Percentiles rank a stretch among this genome's conserved stretches.
These are phyloP conservation scores for Ustilago sp. DNA, from an alignment of 1,284 basidiomycete species.

Conservation along the genomic window DNA sequence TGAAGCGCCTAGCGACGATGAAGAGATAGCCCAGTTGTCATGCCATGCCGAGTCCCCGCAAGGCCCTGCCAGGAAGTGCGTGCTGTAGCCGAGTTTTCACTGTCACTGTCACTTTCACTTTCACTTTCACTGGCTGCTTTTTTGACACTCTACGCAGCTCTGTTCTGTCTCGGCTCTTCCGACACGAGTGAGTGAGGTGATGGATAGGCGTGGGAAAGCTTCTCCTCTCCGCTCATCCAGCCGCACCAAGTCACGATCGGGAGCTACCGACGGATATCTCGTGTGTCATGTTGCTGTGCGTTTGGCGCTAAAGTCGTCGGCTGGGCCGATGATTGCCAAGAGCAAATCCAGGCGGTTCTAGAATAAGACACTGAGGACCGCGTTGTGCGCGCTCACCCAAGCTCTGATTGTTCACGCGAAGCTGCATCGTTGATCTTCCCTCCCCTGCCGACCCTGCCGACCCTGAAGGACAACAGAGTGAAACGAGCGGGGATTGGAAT, in stretches of 20 bases:
- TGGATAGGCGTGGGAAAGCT: constrained; percentile 2
- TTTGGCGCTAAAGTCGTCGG: not conserved
- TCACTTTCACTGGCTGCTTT: not conserved
- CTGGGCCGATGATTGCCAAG: not conserved
- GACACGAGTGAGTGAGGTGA: not conserved
- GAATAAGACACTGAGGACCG: not conserved
- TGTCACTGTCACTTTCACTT: not conserved
- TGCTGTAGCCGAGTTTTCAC: not conserved
- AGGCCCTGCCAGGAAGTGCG: not conserved
- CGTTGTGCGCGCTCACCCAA: not conserved
- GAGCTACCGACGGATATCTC: constrained; percentile 6
- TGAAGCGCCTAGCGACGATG: not conserved
- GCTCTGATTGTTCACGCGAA: not conserved
- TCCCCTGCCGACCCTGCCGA: not conserved
- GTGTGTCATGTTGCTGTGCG: not conserved
- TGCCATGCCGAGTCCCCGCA: not conserved
- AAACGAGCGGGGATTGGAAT: not conserved
- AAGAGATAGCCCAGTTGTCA: not conserved
- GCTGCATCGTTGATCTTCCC: not conserved
- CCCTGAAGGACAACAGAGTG: constrained; percentile 1
- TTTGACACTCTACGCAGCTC: not conserved
- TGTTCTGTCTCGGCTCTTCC: not conserved
- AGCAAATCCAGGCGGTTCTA: not conserved
- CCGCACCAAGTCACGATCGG: constrained; percentile 1
- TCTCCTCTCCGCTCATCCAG: not conserved